phyloP scores from a whole-genome alignment of 345 rosid species.

The Punica granatum region DNA sequence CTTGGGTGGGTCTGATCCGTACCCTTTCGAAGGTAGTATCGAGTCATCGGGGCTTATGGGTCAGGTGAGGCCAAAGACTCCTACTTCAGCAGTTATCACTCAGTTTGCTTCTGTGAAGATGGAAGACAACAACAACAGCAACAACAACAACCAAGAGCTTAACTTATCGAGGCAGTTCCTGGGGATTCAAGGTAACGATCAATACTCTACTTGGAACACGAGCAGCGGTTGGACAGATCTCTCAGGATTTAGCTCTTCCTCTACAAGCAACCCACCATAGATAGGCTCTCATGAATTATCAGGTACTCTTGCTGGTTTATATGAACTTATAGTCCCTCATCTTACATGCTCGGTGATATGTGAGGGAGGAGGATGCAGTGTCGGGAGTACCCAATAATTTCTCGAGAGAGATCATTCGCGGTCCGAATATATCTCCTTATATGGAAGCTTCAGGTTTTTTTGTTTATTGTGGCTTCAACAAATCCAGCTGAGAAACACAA shows the following conservation, averaged over 20 bases:
- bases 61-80: conserved; percentile 30
- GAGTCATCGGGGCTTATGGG: conserved; percentile 24
- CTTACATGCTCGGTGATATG: not conserved
- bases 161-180: conserved; percentile 48
- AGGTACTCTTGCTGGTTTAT: not conserved
- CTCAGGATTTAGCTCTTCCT: conserved; percentile 54
- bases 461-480: not conserved
- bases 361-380: not conserved
- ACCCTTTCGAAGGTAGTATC: conserved; percentile 37
- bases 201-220: conserved; percentile 23
- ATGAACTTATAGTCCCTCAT: not conserved
- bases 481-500: not conserved
- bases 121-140: conserved; percentile 36
- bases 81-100: conserved; percentile 17
- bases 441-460: not conserved
- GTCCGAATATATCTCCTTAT: not conserved
- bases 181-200: conserved; percentile 39
- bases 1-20: conserved; percentile 41
- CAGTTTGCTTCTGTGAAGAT: conserved; percentile 53
- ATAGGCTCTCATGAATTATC: not conserved
- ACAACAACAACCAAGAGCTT: conserved; percentile 2
- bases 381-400: not conserved
- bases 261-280: conserved; percentile 23
- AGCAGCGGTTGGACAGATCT: conserved; percentile 45
- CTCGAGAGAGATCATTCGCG: not conserved